phyloP scores from a whole-genome alignment of 805 yeast species.

The Isabelozyma gotoi region DNA sequence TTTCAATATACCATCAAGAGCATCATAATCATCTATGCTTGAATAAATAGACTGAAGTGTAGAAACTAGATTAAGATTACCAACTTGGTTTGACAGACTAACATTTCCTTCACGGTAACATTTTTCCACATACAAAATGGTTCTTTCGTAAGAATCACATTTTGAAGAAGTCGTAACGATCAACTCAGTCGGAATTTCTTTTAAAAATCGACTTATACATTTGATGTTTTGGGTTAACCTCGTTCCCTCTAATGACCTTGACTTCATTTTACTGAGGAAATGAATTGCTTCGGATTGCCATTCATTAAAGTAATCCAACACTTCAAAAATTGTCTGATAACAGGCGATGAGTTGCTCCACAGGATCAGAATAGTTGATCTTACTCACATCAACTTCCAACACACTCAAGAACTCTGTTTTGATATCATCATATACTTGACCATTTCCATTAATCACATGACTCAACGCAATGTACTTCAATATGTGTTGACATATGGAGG shows the following conservation, averaged over 20 bases:
- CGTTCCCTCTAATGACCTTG: conserved; percentile 14
- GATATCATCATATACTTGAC: conserved; percentile 43
- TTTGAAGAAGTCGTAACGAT: conserved; percentile 80
- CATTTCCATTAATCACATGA: conserved; percentile 51
- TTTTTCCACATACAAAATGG: conserved; percentile 82
- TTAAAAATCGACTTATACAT: conserved; percentile 48
- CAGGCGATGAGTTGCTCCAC: conserved; percentile 61
- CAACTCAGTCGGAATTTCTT: conserved; percentile 59
- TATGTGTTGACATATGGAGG: conserved; percentile 64
- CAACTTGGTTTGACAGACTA: conserved; percentile 15
- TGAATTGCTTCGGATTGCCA: conserved; percentile 57
- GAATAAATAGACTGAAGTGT: conserved; percentile 81
- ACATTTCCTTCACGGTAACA: conserved; percentile 44
- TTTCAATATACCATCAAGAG: conserved; percentile 81
- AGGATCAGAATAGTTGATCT: conserved; percentile 46
- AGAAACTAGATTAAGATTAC: conserved; percentile 38
- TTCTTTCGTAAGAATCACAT: conserved; percentile 83
- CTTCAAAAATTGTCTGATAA: conserved; percentile 71
- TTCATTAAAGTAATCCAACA: conserved; percentile 79
- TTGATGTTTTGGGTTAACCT: conserved; percentile 24
- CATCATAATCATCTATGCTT: conserved; percentile 83
- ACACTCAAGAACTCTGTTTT: conserved; percentile 60
- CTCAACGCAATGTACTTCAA: conserved; percentile 76
- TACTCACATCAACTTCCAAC: conserved; percentile 46
- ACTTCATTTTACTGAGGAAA: conserved; percentile 17